Base-by-base conservation (phyloP, 1,139 yeast species). In the Arxiozyma slooffiae region DNA sequence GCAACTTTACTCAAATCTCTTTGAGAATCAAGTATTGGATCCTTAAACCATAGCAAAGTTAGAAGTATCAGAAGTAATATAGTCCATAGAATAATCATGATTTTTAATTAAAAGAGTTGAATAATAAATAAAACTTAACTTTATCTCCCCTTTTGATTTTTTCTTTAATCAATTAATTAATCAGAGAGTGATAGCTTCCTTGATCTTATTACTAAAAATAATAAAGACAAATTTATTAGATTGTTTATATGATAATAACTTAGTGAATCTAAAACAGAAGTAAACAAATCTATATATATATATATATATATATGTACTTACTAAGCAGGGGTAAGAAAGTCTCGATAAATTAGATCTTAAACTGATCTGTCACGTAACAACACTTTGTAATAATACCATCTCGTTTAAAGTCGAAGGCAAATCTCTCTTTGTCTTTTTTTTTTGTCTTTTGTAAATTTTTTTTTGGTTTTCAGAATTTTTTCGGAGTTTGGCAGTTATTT, bases 1-100 rank as follows among this genome's bases (percentile, higher is more conserved):
- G 82, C 83, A 22, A 78, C 64, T 42, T 77, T 79, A 50, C 77
- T 77, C 26, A 81, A 76, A 56, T 82, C 87, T 51, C 73, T 70
- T 34, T 69, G 66, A 17, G 68, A 66, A 20, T 67, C 67, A 37
- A 71, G 45, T 14, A 62, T 49, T 8, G 58, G 42, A 16, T 55
- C 50, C 7, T 52, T 52, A 18, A 61, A 45, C 9, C 62, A 39
- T 58, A 62, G 58, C 39, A 55, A 53, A 7, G 59, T 34, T 14
- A 46, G 34, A 11, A 48, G 7, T 17, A 44, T 8, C 4, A 48
- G 1, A 2, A 50, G 8, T n/a, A 48, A 7, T 11, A 46, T 11
- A 2, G 53, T 44, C 42, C 43, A 38, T 16, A 30, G 2, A 7
- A 30, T 22, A 23, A 38, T 38, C 45, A 42, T 42, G 36, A 2